phyloP scores from a whole-genome alignment of 164 flowering plant species.

The Kalanchoe fedtschenkoi region DNA sequence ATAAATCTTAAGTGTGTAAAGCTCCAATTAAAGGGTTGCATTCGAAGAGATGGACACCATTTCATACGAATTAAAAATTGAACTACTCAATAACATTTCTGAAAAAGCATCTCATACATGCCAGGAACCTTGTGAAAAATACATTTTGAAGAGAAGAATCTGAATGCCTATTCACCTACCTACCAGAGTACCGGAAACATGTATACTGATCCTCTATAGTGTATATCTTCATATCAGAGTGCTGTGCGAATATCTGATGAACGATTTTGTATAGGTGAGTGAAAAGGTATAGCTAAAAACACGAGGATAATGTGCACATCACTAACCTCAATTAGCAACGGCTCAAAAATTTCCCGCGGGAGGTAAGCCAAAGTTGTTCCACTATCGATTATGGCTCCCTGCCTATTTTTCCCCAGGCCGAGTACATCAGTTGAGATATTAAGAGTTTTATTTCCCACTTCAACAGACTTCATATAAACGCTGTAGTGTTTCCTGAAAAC shows the following conservation, averaged over 20 bases:
- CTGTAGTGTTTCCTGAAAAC: constrained; percentile 51
- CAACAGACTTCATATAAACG: constrained; percentile 56
- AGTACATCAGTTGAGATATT: constrained; percentile 35
- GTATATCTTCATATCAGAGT: constrained; percentile 36
- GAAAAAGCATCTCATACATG: neutral
- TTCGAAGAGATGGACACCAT: neutral
- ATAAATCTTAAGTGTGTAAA: neutral
- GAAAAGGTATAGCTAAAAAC: neutral
- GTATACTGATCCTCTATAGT: constrained; percentile 43
- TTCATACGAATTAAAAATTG: no score
- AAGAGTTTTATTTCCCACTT: constrained; percentile 38
- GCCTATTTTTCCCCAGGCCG: constrained; percentile 26
- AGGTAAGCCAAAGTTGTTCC: constrained; percentile 76
- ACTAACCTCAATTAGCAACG: constrained; percentile 38
- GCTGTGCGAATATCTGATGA: constrained; percentile 42
- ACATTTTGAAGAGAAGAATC: neutral
- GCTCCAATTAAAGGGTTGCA: neutral
- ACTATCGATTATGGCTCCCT: constrained; percentile 58
- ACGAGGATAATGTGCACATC: neutral
- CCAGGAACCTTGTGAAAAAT: neutral
- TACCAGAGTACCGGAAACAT: constrained; percentile 53
- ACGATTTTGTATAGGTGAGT: neutral
- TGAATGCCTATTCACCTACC: constrained; percentile 32
- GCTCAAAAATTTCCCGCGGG: constrained; percentile 46
- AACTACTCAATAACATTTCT: neutral